Percentiles rank a stretch among this genome's conserved stretches.
Evolutionary conservation across 2,329 filamentous ascomycete genomes (phyloP).

Genomic region (Trichoderma sp.): DNA sequence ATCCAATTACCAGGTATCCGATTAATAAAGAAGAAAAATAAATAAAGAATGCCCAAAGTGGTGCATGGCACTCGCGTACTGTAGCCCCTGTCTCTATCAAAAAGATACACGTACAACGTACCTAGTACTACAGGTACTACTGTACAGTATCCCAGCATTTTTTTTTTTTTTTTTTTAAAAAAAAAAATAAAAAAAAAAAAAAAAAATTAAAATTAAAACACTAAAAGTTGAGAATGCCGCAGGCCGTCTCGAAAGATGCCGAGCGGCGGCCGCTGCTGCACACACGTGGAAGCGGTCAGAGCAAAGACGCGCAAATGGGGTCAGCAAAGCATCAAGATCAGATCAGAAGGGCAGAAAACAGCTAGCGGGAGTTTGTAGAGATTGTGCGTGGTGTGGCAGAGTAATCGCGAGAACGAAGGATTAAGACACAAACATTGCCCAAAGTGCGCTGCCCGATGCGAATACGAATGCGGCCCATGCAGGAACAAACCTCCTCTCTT

Average conservation of each 20-base stretch:
- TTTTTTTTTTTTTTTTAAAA: neutral
- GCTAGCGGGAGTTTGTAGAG: neutral
- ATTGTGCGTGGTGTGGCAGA: neutral
- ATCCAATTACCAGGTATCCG: neutral
- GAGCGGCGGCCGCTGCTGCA: neutral
- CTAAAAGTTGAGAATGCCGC: neutral
- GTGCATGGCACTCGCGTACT: neutral
- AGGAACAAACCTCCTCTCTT: neutral
- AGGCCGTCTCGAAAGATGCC: neutral
- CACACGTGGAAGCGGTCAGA: conserved; percentile 7
- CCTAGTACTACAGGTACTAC: no score
- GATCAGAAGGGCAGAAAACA: neutral
- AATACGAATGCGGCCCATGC: conserved; percentile 19
- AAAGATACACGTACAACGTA: neutral
- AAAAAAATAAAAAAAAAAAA: neutral
- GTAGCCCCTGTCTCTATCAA: neutral
- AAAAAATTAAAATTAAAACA: no score
- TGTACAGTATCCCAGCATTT: neutral
- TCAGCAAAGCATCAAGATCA: neutral
- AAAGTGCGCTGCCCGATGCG: neutral
- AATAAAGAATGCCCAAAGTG: neutral
- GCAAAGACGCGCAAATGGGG: neutral
- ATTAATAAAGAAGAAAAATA: no score
- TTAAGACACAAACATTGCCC: neutral
- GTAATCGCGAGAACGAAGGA: neutral